Evolutionary conservation across 176 grass and related monocot species (phyloP), one percentile per base, ranked within the genome.

Genomic region (Luzula sylvatica): DNA sequence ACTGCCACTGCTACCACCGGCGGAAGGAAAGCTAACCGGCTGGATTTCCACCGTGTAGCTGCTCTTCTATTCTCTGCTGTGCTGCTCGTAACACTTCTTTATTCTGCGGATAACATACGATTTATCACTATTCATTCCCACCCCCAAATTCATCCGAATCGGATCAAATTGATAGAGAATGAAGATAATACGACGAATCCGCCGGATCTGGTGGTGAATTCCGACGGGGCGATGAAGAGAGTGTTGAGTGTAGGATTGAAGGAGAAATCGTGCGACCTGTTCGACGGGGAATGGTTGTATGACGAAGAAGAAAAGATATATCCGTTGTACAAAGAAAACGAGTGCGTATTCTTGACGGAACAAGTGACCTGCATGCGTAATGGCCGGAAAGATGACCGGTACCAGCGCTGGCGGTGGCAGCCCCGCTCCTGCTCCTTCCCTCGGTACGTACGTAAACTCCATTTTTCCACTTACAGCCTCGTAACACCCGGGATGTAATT

Each of bases 281-380:
- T 71, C 22, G 71, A 65, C 58, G 87, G 87, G 1, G 42, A 65
- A 42, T 94, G 87, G 87, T 70, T 94, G 67, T 83, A 63, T 71
- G 87, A 94, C 66, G 30, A 66, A 51, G 16, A n/a, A 2, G 41
- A 25, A 3, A 4, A 12, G 24, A 25, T 21, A 1, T 87, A 83
- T 57, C 87, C 87, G 11, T 27, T 87, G 57, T 94, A 94, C 82
- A 55, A 27, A 17, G 87, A 87, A 44, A 61, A 76, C 20, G 71
- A 94, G 58, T 94, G 87, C 75, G 18, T 40, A 25, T 87, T 94
- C 87, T 76, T 94, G 45, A 87, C 82, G 11, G 51, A 61, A 50
- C 82, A 94, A 67, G 82, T 94, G 29, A 94, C 82, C 61, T 94
- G 87, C 82, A 79, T 83, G 87, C 59, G 48, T 75, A 87, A 94